Conservation (phyloP, 2,329 filamentous ascomycete species). For the Mariannaea elegans region DNA sequence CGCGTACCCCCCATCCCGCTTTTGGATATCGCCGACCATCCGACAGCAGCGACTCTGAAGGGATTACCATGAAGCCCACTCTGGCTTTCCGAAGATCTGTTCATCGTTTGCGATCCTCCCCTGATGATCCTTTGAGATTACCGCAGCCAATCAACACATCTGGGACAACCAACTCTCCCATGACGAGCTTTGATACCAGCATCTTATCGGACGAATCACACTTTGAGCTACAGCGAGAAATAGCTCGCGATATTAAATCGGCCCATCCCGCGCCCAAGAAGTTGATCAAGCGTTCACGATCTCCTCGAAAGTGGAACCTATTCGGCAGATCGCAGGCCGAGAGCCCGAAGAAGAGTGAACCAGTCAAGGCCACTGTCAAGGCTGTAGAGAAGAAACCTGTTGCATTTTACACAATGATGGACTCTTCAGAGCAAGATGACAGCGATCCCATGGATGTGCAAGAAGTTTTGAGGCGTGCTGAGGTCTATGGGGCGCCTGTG, state of each 20-base stretch:
- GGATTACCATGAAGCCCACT: constrained; percentile 56
- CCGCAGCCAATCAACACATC: constrained; percentile 63
- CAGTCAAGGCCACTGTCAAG: constrained; percentile 60
- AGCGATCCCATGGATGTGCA: constrained; percentile 50
- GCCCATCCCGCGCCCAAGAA: constrained; percentile 57
- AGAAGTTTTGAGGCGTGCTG: constrained; percentile 61
- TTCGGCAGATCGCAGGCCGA: constrained; percentile 65
- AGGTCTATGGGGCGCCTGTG: constrained; percentile 44
- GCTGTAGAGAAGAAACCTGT: constrained; percentile 60
- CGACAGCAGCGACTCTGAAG: constrained; percentile 66
- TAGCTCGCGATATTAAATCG: constrained; percentile 41
- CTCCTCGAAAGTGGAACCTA: constrained; percentile 70
- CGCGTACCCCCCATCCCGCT: constrained; percentile 45
- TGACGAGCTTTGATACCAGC: constrained; percentile 66
- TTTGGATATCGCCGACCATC: constrained; percentile 55
- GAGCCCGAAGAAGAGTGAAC: constrained; percentile 49
- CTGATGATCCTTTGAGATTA: constrained; percentile 56
- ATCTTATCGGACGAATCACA: constrained; percentile 66
- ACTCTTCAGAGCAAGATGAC: constrained; percentile 65
- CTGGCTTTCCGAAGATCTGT: constrained; percentile 65
- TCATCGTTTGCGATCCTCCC: constrained; percentile 58
- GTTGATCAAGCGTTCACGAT: constrained; percentile 62
- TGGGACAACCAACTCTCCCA: constrained; percentile 55
- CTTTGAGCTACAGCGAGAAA: constrained; percentile 50
- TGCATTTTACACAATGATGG: constrained; percentile 70